Percentiles rank a stretch among this genome's conserved stretches.
Evolutionary conservation across 2,329 filamentous ascomycete genomes (phyloP).

Genomic region (Fusarium duplospermum): DNA sequence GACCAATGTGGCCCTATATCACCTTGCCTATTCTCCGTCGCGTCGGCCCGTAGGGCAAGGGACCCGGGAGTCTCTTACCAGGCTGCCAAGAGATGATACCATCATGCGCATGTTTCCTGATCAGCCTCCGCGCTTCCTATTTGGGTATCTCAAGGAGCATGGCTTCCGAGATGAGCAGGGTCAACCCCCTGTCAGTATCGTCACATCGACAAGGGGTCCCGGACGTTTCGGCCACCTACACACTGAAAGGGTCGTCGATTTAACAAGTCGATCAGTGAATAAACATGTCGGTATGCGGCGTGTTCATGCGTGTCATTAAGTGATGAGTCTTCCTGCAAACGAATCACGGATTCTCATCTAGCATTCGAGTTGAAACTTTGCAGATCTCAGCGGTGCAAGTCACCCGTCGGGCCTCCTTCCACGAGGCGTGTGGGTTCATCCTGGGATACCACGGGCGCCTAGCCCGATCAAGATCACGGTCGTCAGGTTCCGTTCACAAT

Average conservation of each 20-base stretch:
- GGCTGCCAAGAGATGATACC: not conserved
- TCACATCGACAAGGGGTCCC: not conserved
- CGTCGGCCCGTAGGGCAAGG: not conserved
- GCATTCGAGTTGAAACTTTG: not conserved
- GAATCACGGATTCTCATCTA: not conserved
- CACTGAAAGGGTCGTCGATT: not conserved
- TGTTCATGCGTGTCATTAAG: not conserved
- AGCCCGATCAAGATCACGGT: not conserved
- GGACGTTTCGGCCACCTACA: not conserved
- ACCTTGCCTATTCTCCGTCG: not conserved
- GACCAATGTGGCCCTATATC: not conserved
- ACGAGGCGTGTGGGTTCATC: not conserved
- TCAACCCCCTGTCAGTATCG: not conserved
- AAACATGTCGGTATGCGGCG: not conserved
- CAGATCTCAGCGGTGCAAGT: not conserved
- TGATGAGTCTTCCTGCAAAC: not conserved
- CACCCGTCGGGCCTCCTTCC: not conserved
- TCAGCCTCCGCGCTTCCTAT: not conserved
- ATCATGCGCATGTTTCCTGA: not conserved
- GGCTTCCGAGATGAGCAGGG: not conserved
- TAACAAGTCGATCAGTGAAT: not conserved
- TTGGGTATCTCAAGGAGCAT: not conserved
- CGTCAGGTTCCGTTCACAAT: not conserved
- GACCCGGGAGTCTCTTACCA: not conserved
- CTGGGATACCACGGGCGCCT: not conserved